Conservation (phyloP, 2,329 filamentous ascomycete species). For the Fusarium mangiferae region DNA sequence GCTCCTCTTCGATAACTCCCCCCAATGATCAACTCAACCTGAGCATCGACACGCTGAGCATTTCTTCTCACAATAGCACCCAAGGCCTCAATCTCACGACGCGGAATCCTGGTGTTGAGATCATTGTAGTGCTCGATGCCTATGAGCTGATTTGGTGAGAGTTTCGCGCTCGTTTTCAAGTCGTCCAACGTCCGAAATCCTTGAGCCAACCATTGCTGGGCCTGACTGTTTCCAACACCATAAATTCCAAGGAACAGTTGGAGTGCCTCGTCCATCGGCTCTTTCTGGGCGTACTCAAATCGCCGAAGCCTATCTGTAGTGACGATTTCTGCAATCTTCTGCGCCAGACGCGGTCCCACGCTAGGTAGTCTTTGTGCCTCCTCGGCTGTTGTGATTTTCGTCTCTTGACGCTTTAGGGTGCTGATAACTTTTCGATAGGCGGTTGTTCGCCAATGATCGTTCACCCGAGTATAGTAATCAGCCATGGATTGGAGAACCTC, state of each 20-base stretch:
- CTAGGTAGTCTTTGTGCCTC: constrained; percentile 75
- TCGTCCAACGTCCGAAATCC: constrained; percentile 82
- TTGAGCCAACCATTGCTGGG: constrained; percentile 78
- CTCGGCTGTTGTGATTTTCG: constrained; percentile 72
- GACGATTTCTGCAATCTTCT: constrained; percentile 91
- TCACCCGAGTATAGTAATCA: constrained; percentile 77
- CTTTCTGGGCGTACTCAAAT: constrained; percentile 75
- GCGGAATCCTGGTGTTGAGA: constrained; percentile 81
- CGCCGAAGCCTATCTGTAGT: constrained; percentile 76
- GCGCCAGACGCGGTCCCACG: constrained; percentile 78
- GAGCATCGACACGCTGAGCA: constrained; percentile 68
- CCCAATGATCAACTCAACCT: constrained; percentile 77
- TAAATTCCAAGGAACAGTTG: constrained; percentile 82
- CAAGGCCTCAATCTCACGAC: constrained; percentile 77
- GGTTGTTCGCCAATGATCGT: constrained; percentile 79
- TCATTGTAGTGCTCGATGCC: constrained; percentile 85
- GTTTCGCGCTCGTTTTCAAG: constrained; percentile 66
- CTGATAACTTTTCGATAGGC: constrained; percentile 82
- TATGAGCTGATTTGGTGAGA: constrained; percentile 76
- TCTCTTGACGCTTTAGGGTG: constrained; percentile 73
- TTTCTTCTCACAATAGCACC: constrained; percentile 70
- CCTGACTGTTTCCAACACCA: constrained; percentile 76
- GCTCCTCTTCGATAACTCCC: constrained; percentile 89
- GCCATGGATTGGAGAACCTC: constrained; percentile 81
- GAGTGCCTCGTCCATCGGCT: constrained; percentile 73